Evolutionary conservation across 495 filamentous ascomycete species (phyloP), one percentile per base, ranked within the genome.

Genomic region (Penicillium lagena): DNA sequence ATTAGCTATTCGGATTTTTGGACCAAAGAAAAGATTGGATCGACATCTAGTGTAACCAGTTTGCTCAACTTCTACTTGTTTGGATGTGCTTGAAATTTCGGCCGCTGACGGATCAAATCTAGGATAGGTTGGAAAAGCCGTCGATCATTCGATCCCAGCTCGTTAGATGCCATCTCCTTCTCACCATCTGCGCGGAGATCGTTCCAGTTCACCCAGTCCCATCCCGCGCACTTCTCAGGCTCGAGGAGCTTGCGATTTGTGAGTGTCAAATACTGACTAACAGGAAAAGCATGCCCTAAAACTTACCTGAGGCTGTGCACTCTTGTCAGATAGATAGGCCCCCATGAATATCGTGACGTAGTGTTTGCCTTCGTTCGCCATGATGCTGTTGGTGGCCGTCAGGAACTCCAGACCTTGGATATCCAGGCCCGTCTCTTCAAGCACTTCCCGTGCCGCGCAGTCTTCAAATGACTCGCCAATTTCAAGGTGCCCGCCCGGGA

Each of bases 401-500:
- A 83, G 29, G 29, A 78, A 66, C 22, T 60, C 64, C 28, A 75
- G 29, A 9, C 73, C 67, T 1, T 35, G 51, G 9, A 85, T 69
- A 0, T 59, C 42, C 3, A 87, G 63, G 4, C 76, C 83, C 1
- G 84, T 85, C 57, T 88, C 84, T 56, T 88, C 83, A 8, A 78
- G 60, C 1, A 78, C 64, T 55, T 87, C 84, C n/a, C 84, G 75
- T 39, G 59, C 70, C 0, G 82, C 82, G 52, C 81, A 85, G 0
- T 47, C 60, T 34, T 78, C 70, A 37, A 73, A 70, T 2, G 64
- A 62, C 52, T 88, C 84, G 35, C 78, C 78, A 44, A 75, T 70
- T 34, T 88, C 82, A 10, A 87, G 75, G 40, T 88, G 83, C 4
- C 84, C 84, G 36, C 84, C 84, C 4, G 84, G 82, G 12, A 83